Evolutionary conservation across 441 rosid species (phyloP).

Genomic region (Hura crepitans): DNA sequence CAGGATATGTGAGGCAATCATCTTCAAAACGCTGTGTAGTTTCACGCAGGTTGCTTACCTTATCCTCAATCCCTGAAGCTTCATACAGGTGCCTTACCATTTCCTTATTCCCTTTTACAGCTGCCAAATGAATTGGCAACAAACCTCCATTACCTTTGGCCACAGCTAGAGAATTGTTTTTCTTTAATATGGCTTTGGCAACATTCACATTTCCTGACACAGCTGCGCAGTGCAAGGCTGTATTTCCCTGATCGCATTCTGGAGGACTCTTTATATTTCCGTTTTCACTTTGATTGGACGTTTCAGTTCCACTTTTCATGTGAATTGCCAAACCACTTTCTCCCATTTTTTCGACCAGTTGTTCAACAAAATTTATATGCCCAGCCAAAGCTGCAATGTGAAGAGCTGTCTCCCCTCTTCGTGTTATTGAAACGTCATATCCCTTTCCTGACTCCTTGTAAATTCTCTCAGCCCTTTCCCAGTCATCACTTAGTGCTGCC

Average conservation of each 20-base stretch:
- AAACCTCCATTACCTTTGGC: constrained; percentile 15
- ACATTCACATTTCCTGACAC: constrained; percentile 22
- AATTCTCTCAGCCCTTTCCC: constrained; percentile 1
- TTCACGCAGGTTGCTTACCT: constrained; percentile 6
- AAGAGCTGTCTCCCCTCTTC: constrained; percentile 26
- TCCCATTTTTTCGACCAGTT: constrained; percentile 22
- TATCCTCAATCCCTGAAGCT: constrained; percentile 7
- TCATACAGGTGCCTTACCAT: constrained; percentile 13
- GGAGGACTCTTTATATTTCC: too few relatives aligned
- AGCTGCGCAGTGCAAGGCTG: constrained; percentile 25
- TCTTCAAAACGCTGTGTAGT: neutral
- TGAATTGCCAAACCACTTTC: neutral
- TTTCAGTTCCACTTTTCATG: neutral
- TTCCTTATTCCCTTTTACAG: constrained; percentile 10
- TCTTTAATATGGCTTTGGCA: constrained; percentile 22
- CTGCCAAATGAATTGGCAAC: constrained; percentile 22
- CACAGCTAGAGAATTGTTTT: constrained; percentile 1
- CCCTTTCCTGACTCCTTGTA: neutral
- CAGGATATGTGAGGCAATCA: neutral
- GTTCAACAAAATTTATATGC: constrained; percentile 23
- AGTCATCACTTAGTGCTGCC: constrained; percentile 10
- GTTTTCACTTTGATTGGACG: neutral
- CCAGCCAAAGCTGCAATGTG: constrained; percentile 27
- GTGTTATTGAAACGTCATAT: constrained; percentile 15
- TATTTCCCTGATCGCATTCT: too few relatives aligned